phyloP scores from a whole-genome alignment of 768 basidiomycete species.

The Hirschioporus abietinus region DNA sequence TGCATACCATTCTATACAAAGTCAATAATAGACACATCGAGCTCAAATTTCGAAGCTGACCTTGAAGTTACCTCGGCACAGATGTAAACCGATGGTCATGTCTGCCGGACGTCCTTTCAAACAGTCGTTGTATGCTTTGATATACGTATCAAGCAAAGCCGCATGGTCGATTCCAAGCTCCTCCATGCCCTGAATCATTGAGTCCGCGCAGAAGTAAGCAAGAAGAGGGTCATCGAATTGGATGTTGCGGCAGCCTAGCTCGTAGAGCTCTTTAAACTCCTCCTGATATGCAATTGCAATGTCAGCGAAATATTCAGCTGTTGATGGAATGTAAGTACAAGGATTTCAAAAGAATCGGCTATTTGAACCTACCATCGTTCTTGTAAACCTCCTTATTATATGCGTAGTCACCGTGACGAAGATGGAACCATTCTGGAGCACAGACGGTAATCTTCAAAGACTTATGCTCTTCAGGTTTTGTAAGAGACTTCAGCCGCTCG shows the following conservation, averaged over 20 bases:
- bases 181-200: slow-evolving; percentile 51
- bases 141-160: slow-evolving; percentile 59
- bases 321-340: background rate
- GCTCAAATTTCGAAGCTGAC: slow-evolving; percentile 2
- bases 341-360: slow-evolving; percentile 3
- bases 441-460: slow-evolving; percentile 68
- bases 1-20: slow-evolving; percentile 33
- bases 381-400: slow-evolving; percentile 56
- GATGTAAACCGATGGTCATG: slow-evolving; percentile 51
- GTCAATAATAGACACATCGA: slow-evolving; percentile 30
- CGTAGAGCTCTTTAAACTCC: slow-evolving; percentile 26
- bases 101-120: slow-evolving; percentile 48
- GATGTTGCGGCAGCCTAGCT: slow-evolving; percentile 29
- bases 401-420: slow-evolving; percentile 58
- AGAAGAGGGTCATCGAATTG: slow-evolving; percentile 45
- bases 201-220: slow-evolving; percentile 62
- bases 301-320: slow-evolving; percentile 21
- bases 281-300: slow-evolving; percentile 23
- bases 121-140: slow-evolving; percentile 51
- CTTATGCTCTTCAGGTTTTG: slow-evolving; percentile 57
- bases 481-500: slow-evolving; percentile 51
- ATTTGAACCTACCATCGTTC: slow-evolving; percentile 42
- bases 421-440: slow-evolving; percentile 69
- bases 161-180: slow-evolving; percentile 56
- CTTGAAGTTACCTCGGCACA: slow-evolving; percentile 42